phyloP scores from a whole-genome alignment of 441 rosid species.

The Eutrema salsugineum region DNA sequence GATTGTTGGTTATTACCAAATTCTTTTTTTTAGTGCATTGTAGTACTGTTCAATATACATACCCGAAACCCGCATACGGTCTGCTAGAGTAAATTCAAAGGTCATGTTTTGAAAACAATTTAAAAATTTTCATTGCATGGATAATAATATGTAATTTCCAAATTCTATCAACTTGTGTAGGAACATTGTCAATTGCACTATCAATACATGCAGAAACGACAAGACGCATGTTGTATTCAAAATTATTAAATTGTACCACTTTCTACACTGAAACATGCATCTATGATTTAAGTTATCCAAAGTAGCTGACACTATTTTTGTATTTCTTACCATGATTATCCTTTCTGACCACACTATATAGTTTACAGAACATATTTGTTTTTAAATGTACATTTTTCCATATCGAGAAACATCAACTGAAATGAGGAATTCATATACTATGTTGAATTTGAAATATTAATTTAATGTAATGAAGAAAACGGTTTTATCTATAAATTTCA shows the following conservation, averaged over 20 bases:
- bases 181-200: conserved; percentile 25
- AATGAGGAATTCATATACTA: neutral
- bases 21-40: too few species aligned
- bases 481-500: too few species aligned
- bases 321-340: neutral
- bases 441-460: neutral
- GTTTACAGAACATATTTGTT: neutral
- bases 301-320: neutral
- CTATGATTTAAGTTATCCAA: conserved; percentile 14
- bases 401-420: neutral
- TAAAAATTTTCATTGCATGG: neutral
- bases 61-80: too few species aligned
- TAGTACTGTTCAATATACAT: too few species aligned
- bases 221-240: conserved; percentile 1
- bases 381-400: neutral
- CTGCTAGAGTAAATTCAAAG: too few species aligned
- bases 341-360: neutral
- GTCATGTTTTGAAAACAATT: neutral
- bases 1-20: neutral
- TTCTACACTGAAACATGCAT: neutral
- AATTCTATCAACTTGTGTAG: conserved; percentile 14
- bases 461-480: too few species aligned
- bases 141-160: neutral
- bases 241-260: conserved; percentile 2
- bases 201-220: conserved; percentile 24